Conservation (phyloP, 2,329 filamentous ascomycete genomes). For the Macrophomina pseudophaseolina region DNA sequence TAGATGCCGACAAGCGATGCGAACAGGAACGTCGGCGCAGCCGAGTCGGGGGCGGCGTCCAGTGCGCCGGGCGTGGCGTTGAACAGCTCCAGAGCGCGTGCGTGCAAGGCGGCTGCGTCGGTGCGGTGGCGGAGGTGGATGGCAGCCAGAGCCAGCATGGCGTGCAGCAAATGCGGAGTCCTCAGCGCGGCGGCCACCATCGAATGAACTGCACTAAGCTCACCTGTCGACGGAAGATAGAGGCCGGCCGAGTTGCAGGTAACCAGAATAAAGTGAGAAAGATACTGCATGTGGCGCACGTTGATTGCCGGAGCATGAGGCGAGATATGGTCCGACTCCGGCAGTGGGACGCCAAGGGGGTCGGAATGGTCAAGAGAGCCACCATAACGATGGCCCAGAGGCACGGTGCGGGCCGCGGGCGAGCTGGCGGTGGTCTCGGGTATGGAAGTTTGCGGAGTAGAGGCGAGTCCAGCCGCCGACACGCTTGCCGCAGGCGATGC, state of each 20-base stretch:
- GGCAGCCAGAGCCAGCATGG: not conserved
- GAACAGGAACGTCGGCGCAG: not conserved
- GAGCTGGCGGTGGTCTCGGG: too few relatives aligned
- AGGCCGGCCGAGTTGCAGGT: not conserved
- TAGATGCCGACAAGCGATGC: not conserved
- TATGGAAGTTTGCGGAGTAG: too few relatives aligned
- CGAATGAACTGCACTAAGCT: too few relatives aligned
- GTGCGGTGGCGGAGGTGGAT: not conserved
- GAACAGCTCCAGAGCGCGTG: not conserved
- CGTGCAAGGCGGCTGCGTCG: not conserved
- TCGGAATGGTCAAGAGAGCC: too few relatives aligned
- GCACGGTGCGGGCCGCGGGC: too few relatives aligned
- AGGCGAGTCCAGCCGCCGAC: too few relatives aligned
- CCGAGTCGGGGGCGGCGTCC: not conserved
- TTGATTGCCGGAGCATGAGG: not conserved
- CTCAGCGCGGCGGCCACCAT: not conserved
- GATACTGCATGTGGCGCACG: constrained; percentile 1
- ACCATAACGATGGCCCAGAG: too few relatives aligned
- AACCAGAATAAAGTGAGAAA: not conserved
- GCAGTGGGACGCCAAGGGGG: too few relatives aligned
- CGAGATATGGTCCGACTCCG: not conserved
- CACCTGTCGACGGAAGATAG: not conserved
- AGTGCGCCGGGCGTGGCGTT: not conserved
- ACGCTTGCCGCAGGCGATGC: too few relatives aligned
- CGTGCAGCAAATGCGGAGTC: not conserved